phyloP scores from a whole-genome alignment of 2,329 filamentous ascomycete species.

The Trichoderma sp. region DNA sequence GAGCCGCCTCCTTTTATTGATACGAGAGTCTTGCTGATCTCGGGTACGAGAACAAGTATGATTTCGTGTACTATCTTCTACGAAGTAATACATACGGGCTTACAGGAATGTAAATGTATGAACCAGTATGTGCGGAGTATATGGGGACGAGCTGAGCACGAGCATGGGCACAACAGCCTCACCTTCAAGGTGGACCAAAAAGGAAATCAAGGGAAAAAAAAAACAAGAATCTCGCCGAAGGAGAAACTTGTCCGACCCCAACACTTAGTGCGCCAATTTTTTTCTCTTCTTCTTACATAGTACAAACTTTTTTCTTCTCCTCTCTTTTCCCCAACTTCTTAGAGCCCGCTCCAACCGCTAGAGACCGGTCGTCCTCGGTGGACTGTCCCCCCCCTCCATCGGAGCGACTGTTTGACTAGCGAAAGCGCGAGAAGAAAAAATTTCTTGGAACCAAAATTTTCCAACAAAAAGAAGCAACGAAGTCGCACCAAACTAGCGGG shows the following conservation, averaged over 20 bases:
- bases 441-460: constrained; percentile 3
- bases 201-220: neutral
- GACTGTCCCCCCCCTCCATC: neutral
- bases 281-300: neutral
- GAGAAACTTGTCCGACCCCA: neutral
- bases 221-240: neutral
- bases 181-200: neutral
- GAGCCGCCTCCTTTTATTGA: neutral
- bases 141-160: constrained; percentile 1
- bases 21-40: neutral
- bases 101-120: neutral
- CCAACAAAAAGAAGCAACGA: neutral
- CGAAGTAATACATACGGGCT: neutral
- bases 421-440: neutral
- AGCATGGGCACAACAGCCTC: constrained; percentile 1
- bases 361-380: neutral
- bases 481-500: constrained; percentile 3
- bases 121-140: neutral
- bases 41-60: neutral
- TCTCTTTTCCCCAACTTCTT: neutral
- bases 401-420: constrained; percentile 10
- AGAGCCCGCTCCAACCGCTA: neutral
- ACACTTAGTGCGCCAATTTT: constrained; percentile 4
- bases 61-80: neutral
- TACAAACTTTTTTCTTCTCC: neutral